Percentiles rank a stretch among this genome's conserved stretches.
Conservation (phyloP, 345 rosid genomes). For the Boechera divaricarpa region DNA sequence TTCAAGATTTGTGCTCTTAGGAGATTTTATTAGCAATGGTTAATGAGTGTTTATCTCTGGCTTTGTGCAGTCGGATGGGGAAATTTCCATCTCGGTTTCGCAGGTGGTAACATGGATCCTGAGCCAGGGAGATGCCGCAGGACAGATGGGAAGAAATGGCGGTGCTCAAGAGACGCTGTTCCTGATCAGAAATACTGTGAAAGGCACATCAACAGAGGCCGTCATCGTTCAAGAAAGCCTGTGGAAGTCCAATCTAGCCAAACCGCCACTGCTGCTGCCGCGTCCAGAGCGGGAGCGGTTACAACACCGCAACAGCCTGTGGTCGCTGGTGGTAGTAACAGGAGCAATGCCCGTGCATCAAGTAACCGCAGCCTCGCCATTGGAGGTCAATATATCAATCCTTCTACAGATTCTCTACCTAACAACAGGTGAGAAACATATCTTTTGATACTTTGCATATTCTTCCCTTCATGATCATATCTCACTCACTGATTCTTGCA, state of each 20-base stretch:
- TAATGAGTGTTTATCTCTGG: slow-evolving; percentile 1
- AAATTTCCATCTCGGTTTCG: slow-evolving; percentile 61
- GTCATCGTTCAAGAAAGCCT: slow-evolving; percentile 92
- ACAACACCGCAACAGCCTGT: slow-evolving; percentile 42
- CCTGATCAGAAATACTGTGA: slow-evolving; percentile 84
- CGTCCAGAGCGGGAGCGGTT: slow-evolving; percentile 53
- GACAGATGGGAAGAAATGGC: slow-evolving; percentile 91
- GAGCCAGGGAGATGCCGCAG: slow-evolving; percentile 83
- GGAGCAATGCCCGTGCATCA: slow-evolving; percentile 34
- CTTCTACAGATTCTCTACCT: slow-evolving; percentile 42
- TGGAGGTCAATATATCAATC: slow-evolving; percentile 46
- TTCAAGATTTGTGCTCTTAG: not conserved
- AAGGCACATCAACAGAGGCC: slow-evolving; percentile 82
- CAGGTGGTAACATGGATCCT: slow-evolving; percentile 60
- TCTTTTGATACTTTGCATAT: not conserved
- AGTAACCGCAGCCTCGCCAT: slow-evolving; percentile 39
- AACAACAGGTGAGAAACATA: slow-evolving; percentile 49
- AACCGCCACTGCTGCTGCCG: slow-evolving; percentile 46
- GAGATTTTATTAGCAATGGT: not conserved
- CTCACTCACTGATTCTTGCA: slow-evolving; percentile 4
- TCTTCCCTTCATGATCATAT: not conserved
- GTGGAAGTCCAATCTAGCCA: slow-evolving; percentile 70
- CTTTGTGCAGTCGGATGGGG: slow-evolving; percentile 66
- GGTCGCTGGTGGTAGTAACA: slow-evolving; percentile 39
- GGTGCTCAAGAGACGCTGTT: slow-evolving; percentile 76